Evolutionary conservation across 805 yeast genomes (phyloP), one percentile per base, ranked within the genome.

Genomic region (Wickerhamomyces bisporus): DNA sequence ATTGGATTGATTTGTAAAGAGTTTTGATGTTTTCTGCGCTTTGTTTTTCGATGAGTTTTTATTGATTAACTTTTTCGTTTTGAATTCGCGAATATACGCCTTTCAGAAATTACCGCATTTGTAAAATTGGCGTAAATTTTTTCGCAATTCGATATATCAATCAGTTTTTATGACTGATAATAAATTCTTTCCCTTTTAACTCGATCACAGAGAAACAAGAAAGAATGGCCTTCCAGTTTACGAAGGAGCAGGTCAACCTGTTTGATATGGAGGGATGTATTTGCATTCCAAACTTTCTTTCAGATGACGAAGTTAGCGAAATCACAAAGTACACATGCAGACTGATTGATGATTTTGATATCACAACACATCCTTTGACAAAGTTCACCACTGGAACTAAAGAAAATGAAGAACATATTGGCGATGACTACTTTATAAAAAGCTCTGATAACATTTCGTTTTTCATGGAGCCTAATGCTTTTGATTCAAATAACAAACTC

Each of bases 391-490:
- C 93, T 2, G 69, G 66, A 2, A 36, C 34, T 2, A 56, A 57
- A 2, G 60, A 57, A 20, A 66, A 68, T 19, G 71, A 65, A 16
- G 70, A 71, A 29, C 89, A 83, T 53, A 70, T 84, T 31, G 89
- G 91, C 2, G 89, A 85, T 57, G 67, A 73, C 12, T 84, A 85
- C 55, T 84, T 84, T 54, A 58, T 85, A 21, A 68, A 73, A 18
- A 80, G 88, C 2, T 70, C 85, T 0, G 84, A 84, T 49, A 82
- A 83, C 43, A 66, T 85, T 5, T 68, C 76, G 3, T 85, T 62
- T 51, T 85, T 84, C 57, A 76, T 84, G 44, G 94, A 84, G 48
- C 75, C 75, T 3, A 85, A 75, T 48, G 87, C 91, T 0, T 73
- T 83, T 45, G 75, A 75, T 45, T 55, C 48, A 10, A 40, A 60